Evolutionary conservation across 2,329 filamentous ascomycete species (phyloP), one percentile per base, ranked within the genome.

Genomic region (Paecilomyces formosus): DNA sequence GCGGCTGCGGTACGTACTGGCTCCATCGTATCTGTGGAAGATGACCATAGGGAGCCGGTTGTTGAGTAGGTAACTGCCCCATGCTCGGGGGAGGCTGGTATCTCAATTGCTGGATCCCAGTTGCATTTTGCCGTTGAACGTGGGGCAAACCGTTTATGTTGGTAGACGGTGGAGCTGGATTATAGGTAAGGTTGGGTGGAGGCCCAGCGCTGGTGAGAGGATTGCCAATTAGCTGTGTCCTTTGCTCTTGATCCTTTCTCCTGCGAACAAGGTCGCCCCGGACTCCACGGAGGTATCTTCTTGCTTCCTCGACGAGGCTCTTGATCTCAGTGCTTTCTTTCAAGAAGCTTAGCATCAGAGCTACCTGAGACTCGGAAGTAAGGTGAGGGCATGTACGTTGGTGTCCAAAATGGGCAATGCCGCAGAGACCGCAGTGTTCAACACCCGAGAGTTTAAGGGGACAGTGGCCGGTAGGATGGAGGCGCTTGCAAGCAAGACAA

Each of bases 381-480:
- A 90, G 78, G 66, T 86, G 83, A 13, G 85, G 83, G 66, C 87
- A 90, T 8, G 78, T 80, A 31, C 82, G 78, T 1, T 73, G 71
- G 56, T 77, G 68, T 2, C 85, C 85, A 61, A 78, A 83, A 66
- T 88, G 85, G 1, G 83, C 82, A 22, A 84, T 78, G 15, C 85
- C 85, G 61, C 87, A 89, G 6, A 88, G 77, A 6, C 81, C 81
- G 70, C 87, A 90, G 63, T 81, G 73, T 65, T 88, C 85, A 2
- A 81, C 76, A 1, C 84, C 83, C 8, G 82, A 80, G 4, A 78
- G 63, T 67, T 85, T 87, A 31, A 88, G 73, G 9, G 81, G 82
- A 66, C 87, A 89, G 50, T 78, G 76, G n/a, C 85, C 86, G 12
- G 74, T 68, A 1, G 76, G 69, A 67, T 89, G 87, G n/a, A 65